Percentiles rank a stretch among this genome's conserved stretches.
Conservation (phyloP, 164 flowering plant genomes). For the Dillenia turbinata region DNA sequence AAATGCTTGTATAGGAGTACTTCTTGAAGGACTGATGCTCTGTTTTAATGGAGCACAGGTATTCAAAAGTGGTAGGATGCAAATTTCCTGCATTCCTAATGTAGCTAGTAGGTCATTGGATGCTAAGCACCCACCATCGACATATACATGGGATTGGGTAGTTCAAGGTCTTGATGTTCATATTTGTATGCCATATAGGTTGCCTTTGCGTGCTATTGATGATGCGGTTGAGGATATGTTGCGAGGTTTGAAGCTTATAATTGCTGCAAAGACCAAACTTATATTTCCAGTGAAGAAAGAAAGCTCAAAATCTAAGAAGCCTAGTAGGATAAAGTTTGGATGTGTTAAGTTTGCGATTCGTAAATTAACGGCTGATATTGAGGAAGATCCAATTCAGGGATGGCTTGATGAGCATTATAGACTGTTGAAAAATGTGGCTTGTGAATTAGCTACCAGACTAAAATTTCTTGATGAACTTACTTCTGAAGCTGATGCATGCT, state of each 20-base stretch:
- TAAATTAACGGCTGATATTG: slow-evolving; percentile 80
- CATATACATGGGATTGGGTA: slow-evolving; percentile 90
- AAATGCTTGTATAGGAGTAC: slow-evolving; percentile 77
- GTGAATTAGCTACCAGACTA: slow-evolving; percentile 86
- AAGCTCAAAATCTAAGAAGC: slow-evolving; percentile 50
- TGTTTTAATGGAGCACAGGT: slow-evolving; percentile 65
- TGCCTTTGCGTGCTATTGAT: slow-evolving; percentile 95
- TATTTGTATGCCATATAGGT: slow-evolving; percentile 90
- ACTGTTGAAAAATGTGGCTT: slow-evolving; percentile 77
- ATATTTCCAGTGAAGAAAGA: slow-evolving; percentile 66
- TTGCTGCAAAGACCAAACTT: slow-evolving; percentile 55
- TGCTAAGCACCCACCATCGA: slow-evolving; percentile 29
- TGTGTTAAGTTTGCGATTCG: slow-evolving; percentile 73
- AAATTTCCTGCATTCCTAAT: slow-evolving; percentile 87
- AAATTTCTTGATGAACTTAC: slow-evolving; percentile 72
- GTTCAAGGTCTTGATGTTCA: slow-evolving; percentile 94
- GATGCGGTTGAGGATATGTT: slow-evolving; percentile 96
- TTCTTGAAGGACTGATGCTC: slow-evolving; percentile 89
- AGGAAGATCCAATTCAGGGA: slow-evolving; percentile 98
- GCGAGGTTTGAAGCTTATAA: slow-evolving; percentile 77
- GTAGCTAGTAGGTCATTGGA: slow-evolving; percentile 37
- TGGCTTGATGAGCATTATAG: slow-evolving; percentile 99
- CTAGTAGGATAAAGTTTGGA: slow-evolving; percentile 63
- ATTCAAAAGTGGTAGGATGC: slow-evolving; percentile 91
- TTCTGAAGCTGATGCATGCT: slow-evolving; percentile 29